phyloP scores from a whole-genome alignment of 129 eudicot species.

The Arctium lappa region DNA sequence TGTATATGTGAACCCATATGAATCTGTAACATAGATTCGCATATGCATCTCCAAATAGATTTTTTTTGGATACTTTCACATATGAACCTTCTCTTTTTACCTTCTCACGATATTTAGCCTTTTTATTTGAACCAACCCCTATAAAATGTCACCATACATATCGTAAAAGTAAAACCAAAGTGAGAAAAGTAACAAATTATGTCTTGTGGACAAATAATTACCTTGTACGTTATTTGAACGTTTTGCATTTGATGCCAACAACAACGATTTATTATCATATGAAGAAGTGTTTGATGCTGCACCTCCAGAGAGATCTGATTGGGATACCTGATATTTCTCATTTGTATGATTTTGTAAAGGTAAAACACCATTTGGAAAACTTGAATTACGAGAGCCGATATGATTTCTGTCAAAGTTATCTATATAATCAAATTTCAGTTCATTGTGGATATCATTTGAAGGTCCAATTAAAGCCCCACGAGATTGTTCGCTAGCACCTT shows the following conservation, averaged over 20 bases:
- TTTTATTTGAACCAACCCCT: not conserved
- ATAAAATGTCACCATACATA: not conserved
- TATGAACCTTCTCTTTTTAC: not conserved
- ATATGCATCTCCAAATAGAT: not conserved
- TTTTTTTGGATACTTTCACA: not conserved
- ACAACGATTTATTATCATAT: conserved; percentile 31
- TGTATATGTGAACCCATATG: not conserved
- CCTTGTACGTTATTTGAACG: conserved; percentile 36
- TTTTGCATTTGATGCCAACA: conserved; percentile 17
- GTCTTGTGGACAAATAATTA: not conserved
- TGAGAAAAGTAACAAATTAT: not conserved
- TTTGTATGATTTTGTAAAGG: conserved; percentile 95
- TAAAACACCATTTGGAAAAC: conserved; percentile 58
- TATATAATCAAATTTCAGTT: conserved; percentile 55
- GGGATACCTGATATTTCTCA: conserved; percentile 73
- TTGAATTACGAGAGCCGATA: conserved; percentile 39
- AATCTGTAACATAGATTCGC: not conserved
- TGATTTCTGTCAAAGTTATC: conserved; percentile 53
- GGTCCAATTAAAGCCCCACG: conserved; percentile 43
- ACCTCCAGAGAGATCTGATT: conserved; percentile 41
- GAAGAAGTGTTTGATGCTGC: conserved; percentile 33
- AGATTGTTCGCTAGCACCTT: conserved; percentile 44
- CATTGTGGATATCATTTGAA: conserved; percentile 85
- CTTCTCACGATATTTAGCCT: not conserved
- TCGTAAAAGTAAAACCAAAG: not conserved